phyloP scores from a whole-genome alignment of 495 filamentous ascomycete species.

The Penicilliopsis zonata region DNA sequence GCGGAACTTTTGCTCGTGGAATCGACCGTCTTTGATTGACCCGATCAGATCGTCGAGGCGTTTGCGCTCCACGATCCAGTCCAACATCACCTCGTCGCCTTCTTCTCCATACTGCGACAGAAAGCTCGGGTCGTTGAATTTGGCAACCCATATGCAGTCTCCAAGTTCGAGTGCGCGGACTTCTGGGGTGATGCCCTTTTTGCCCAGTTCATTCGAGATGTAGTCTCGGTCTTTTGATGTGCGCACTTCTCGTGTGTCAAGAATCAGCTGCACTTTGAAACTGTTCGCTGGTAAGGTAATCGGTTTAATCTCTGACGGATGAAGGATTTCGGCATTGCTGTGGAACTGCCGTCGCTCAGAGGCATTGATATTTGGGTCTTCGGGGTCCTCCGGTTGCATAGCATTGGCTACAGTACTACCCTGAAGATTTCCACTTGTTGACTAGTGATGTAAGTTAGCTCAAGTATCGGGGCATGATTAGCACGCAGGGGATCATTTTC shows the following conservation, averaged over 20 bases:
- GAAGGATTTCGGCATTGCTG: background rate
- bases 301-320: slow-evolving; percentile 20
- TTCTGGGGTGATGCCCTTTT: slow-evolving; percentile 51
- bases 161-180: slow-evolving; percentile 61
- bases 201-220: slow-evolving; percentile 58
- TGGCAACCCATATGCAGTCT: slow-evolving; percentile 74
- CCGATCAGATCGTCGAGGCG: slow-evolving; percentile 68
- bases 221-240: slow-evolving; percentile 70
- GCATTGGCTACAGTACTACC: no score
- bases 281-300: slow-evolving; percentile 48
- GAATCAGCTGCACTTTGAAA: slow-evolving; percentile 62
- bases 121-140: slow-evolving; percentile 44
- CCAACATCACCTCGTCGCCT: slow-evolving; percentile 64
- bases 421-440: no score
- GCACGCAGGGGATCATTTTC: no score
- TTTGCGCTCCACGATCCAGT: slow-evolving; percentile 77
- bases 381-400: no score
- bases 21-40: slow-evolving; percentile 74
- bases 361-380: no score
- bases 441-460: no score
- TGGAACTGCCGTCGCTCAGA: no score
- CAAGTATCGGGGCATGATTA: no score
- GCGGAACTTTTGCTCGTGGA: slow-evolving; percentile 79
- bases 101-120: slow-evolving; percentile 46
- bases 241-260: slow-evolving; percentile 70